Conservation (phyloP, 169 alveolate species). For the Neospora caninum region DNA sequence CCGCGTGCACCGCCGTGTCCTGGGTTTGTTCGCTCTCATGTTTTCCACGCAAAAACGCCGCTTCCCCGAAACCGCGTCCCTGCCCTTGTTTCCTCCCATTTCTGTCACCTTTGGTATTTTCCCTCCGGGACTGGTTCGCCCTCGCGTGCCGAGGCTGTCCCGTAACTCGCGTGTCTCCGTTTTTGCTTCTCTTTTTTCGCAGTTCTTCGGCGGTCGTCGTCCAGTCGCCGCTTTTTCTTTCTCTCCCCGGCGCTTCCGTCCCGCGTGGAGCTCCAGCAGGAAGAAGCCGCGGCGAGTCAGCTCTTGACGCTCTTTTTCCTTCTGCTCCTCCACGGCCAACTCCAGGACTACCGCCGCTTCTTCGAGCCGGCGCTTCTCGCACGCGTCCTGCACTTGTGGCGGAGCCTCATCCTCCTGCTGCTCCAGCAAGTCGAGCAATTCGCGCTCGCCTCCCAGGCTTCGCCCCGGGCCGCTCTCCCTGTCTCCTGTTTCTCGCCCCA, state of each 20-base stretch:
- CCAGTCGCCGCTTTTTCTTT: conserved; percentile 3
- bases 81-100: too few relatives aligned
- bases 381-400: conserved; percentile 10
- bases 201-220: neutral
- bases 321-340: conserved; percentile 60
- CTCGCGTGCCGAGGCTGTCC: too few relatives aligned
- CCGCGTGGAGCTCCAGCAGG: conserved; percentile 66
- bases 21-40: too few relatives aligned
- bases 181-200: neutral
- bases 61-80: too few relatives aligned
- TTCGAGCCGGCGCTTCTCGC: conserved; percentile 56
- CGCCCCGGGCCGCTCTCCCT: neutral
- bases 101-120: too few relatives aligned
- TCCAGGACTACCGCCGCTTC: conserved; percentile 56
- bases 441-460: neutral
- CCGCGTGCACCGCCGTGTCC: too few relatives aligned
- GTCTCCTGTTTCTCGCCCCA: neutral
- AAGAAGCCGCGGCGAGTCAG: conserved; percentile 56
- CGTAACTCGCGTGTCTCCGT: too few relatives aligned
- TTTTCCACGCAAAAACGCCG: too few relatives aligned
- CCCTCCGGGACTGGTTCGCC: too few relatives aligned
- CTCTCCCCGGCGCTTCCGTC: conserved; percentile 59
- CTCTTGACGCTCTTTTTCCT: conserved; percentile 36
- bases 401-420: conserved; percentile 34
- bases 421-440: conserved; percentile 21